phyloP scores from a whole-genome alignment of 1,139 yeast species.

The Taphrina sp. region DNA sequence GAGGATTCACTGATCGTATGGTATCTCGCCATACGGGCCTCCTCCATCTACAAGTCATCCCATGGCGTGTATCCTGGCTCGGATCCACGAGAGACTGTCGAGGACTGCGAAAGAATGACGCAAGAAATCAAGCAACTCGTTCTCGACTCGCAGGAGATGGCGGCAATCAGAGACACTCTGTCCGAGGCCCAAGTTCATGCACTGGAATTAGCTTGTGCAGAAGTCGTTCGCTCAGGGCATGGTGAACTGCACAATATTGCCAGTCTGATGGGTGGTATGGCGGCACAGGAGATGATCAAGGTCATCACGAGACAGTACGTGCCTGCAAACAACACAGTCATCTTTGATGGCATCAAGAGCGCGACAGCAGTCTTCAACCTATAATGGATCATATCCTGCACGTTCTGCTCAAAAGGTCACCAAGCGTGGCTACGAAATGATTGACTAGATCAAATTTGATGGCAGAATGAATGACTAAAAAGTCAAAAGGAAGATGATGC shows the following conservation, averaged over 20 bases:
- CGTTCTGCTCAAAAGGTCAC: no score
- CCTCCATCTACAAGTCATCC: neutral
- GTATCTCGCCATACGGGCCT: slow-evolving; percentile 29
- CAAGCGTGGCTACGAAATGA: no score
- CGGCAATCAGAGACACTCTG: neutral
- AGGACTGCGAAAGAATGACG: neutral
- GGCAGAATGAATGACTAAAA: neutral
- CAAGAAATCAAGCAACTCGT: neutral
- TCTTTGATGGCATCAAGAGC: slow-evolving; percentile 66
- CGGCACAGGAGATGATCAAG: slow-evolving; percentile 72
- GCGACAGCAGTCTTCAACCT: slow-evolving; percentile 55
- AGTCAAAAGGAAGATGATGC: neutral
- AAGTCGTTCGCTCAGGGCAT: slow-evolving; percentile 46
- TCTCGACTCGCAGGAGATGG: neutral
- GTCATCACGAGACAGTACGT: slow-evolving; percentile 62
- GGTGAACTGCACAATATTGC: slow-evolving; percentile 52
- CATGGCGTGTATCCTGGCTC: slow-evolving; percentile 2
- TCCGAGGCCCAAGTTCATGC: neutral
- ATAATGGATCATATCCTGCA: no score
- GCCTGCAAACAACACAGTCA: slow-evolving; percentile 64
- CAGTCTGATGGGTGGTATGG: slow-evolving; percentile 72
- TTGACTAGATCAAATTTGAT: neutral
- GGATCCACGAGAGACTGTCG: neutral
- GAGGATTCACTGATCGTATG: slow-evolving; percentile 28
- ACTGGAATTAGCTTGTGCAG: slow-evolving; percentile 33